A percentile compares a stretch with the other conserved stretches of the same genome.
Conservation (phyloP, 345 rosid genomes). For the Eutrema heterophyllum region DNA sequence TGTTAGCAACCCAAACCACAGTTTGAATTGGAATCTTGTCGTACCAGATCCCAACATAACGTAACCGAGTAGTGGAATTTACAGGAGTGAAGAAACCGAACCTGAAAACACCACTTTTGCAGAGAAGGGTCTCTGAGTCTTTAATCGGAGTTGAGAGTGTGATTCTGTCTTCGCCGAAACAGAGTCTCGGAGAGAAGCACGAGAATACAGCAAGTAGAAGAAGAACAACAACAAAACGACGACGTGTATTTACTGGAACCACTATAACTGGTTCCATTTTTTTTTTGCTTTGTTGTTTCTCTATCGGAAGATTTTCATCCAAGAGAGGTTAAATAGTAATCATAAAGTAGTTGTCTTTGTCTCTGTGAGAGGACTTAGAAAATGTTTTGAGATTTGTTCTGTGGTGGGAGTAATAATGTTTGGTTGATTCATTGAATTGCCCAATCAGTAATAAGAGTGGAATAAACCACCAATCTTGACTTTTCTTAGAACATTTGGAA, state of each 20-base stretch:
- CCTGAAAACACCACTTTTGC: slow-evolving; percentile 32
- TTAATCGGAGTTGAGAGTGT: slow-evolving; percentile 28
- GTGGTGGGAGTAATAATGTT: neutral
- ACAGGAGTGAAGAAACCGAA: slow-evolving; percentile 58
- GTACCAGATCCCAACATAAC: slow-evolving; percentile 59
- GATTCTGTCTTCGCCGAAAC: slow-evolving; percentile 32
- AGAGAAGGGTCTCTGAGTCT: slow-evolving; percentile 36
- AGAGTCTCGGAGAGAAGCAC: neutral
- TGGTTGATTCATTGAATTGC: too few species aligned
- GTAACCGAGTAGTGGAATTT: slow-evolving; percentile 28
- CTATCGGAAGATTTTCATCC: neutral
- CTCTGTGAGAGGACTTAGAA: neutral
- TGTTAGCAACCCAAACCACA: slow-evolving; percentile 56
- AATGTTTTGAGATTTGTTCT: neutral
- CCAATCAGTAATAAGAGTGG: too few species aligned
- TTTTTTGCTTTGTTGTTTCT: neutral
- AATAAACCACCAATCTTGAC: too few species aligned
- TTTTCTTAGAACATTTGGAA: too few species aligned
- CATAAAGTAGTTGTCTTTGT: slow-evolving; percentile 7
- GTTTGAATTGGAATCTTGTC: slow-evolving; percentile 20
- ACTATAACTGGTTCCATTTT: neutral
- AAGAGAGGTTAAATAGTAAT: neutral
- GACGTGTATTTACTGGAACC: neutral
- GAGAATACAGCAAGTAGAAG: slow-evolving; percentile 18
- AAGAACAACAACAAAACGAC: slow-evolving; percentile 13